Base-by-base conservation (phyloP, 345 rosid genomes). In the Hypericum perforatum region DNA sequence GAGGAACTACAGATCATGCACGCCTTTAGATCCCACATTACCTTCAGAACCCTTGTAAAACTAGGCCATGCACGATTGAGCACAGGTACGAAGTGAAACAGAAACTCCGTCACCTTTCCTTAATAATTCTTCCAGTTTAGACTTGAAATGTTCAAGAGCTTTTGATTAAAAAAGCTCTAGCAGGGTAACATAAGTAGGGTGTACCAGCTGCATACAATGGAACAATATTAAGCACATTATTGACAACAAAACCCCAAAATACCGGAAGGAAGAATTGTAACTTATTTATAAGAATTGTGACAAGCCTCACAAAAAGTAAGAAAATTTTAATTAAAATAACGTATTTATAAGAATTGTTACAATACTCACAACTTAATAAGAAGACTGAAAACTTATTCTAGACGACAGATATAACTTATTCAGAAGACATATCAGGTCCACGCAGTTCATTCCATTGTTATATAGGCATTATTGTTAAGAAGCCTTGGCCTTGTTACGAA, bases 41-140 rank as follows among this genome's bases (percentile, higher is more conserved):
- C 54, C 54, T 51, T 8, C 38, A 37, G 12, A 51, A 32, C 54
- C 40, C 37, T 51, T 8, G 13, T 51, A 39, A 51, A 51, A 51
- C 40, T 51, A 39, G 37, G 12, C 38, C 37, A 51, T 36, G 54
- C 41, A 51, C 11, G 36, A 15, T 7, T 51, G 39, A 22, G 41
- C 11, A 36, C 54, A 51, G 10, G 41, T 36, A 11, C 41, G 54
- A 51, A 8, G 88, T 68, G 86, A 74, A 53, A 64, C 80, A 58
- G 90, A 84, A 56, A 82, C 78, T 62, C 84, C 80, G 61, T 78
- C 70, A 38, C 88, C 86, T 65, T 60, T 49, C 29, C 67, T 72
- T 36, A 82, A 64, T 39, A 60, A 75, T 29, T 77, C 67, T 57
- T 82, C 88, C 53, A 86, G 57, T 39, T 62, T 62, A 44, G 49